phyloP scores from a whole-genome alignment of 306 rosid genomes.

The Quercus aquifolioides region DNA sequence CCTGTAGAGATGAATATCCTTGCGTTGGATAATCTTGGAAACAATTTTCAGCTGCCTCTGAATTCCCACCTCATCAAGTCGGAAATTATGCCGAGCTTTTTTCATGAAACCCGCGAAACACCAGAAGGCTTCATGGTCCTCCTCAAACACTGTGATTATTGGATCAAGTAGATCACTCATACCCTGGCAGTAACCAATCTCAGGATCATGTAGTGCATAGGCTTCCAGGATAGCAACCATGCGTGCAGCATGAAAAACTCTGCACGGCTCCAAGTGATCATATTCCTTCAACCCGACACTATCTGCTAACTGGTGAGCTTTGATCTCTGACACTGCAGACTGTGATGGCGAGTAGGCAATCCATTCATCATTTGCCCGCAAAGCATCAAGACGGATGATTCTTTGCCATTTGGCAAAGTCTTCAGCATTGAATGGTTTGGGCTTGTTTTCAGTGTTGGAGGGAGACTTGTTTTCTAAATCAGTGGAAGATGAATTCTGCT shows the following conservation, averaged over 20 bases:
- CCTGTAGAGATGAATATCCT: conserved; percentile 83
- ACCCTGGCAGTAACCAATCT: conserved; percentile 99
- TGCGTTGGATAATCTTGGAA: conserved; percentile 74
- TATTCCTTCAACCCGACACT: conserved; percentile 94
- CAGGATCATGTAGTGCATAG: conserved; percentile 88
- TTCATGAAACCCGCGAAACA: conserved; percentile 98
- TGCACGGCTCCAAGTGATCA: conserved; percentile 71
- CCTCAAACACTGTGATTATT: conserved; percentile 68
- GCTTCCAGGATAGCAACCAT: conserved; percentile 97
- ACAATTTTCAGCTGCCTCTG: conserved; percentile 83
- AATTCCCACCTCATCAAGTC: conserved; percentile 96
- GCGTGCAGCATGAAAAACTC: conserved; percentile 88
- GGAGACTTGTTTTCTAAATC: conserved; percentile 32
- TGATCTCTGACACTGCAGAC: conserved; percentile 56
- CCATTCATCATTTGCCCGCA: conserved; percentile 91
- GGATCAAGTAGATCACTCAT: conserved; percentile 98
- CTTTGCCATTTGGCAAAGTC: conserved; percentile 92
- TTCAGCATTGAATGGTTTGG: conserved; percentile 51
- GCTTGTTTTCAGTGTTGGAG: conserved; percentile 31
- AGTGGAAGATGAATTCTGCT: conserved; percentile 37
- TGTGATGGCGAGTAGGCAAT: conserved; percentile 61
- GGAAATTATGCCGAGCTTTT: conserved; percentile 93
- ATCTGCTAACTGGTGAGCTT: conserved; percentile 69
- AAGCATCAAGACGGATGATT: conserved; percentile 91
- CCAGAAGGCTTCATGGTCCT: conserved; percentile 97